Base-by-base conservation (phyloP, 139 green algal genomes). In the Closterium sp. region DNA sequence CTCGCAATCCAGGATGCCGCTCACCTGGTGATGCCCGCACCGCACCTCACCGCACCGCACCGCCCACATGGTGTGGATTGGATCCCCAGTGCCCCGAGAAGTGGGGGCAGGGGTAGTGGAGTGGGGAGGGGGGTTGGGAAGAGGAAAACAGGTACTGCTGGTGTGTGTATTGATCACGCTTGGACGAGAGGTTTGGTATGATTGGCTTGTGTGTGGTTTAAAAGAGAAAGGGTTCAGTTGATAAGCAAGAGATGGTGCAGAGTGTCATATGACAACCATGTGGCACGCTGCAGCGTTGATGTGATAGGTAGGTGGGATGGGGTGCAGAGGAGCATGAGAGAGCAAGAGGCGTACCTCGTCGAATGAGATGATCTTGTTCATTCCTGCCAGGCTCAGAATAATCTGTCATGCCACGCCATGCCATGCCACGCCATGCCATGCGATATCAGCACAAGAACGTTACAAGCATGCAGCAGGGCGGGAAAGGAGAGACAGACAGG, bases 1-100 rank as follows among this genome's bases (percentile, higher is more conserved):
- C 94, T 99, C 86, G 94, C 94, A 96, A 6, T 86, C 30, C 11
- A 95, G 50, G 24, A 93, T 92, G 28, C 93, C 94, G 79, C 89
- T 93, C 27, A 94, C 92, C 91, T 93, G 91, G 3, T n/a, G n/a
- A n/a, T 32, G 28, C 86, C 24, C 27, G 0, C 38, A 38, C 38
- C n/a, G n/a, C n/a, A n/a, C n/a, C n/a, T n/a, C n/a, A n/a, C n/a
- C n/a, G n/a, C n/a, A n/a, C 24, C 27, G 0, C 38, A 38, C 38
- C 38, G 38, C 38, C 2, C 38, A 45, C 38, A 45, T 45, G 38
- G 38, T 6, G 4, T 45, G 38, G 5, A 45, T 9, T 38, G 32
- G 2, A 38, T 3, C 32, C 38, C 9, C 38, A 45, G 38, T 9
- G 38, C 5, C 38, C 38, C 38, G 38, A 45, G 4, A 45, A 45